Conservation (phyloP, 73 alveolate genomes). For the Effrenium voratum region DNA sequence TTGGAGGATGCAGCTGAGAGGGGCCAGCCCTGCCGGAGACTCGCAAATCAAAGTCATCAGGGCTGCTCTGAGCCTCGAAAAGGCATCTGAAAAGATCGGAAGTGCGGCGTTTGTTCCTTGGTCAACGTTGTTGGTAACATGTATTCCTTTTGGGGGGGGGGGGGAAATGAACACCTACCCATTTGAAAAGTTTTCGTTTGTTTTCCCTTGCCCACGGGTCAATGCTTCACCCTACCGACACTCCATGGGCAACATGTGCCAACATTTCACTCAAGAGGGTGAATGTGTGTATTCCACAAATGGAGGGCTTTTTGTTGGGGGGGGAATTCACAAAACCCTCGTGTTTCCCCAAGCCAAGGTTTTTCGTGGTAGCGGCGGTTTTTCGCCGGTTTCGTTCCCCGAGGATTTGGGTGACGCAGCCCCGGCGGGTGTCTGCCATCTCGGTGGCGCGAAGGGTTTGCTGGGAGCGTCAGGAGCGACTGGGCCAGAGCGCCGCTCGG, state of each 20-base stretch:
- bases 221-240: no score
- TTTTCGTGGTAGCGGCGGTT: background rate
- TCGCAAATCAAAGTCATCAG: background rate
- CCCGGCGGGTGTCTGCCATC: constrained; percentile 50
- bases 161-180: background rate
- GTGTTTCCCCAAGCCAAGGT: background rate
- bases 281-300: background rate
- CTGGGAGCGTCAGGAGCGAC: constrained; percentile 6
- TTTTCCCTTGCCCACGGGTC: background rate
- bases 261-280: background rate
- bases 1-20: constrained; percentile 26
- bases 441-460: constrained; percentile 45
- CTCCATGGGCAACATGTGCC: background rate
- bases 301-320: background rate
- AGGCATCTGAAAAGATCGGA: background rate
- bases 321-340: no score
- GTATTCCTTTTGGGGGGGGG: background rate
- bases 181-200: background rate
- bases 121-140: background rate
- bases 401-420: constrained; percentile 70
- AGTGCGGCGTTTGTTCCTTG: background rate
- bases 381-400: background rate
- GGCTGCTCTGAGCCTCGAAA: background rate
- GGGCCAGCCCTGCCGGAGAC: constrained; percentile 1
- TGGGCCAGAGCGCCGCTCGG: constrained; percentile 22